A percentile compares a stretch with the other conserved stretches of the same genome.
Conservation (phyloP, 768 basidiomycete genomes). For the Phaeotremella skinneri region DNA sequence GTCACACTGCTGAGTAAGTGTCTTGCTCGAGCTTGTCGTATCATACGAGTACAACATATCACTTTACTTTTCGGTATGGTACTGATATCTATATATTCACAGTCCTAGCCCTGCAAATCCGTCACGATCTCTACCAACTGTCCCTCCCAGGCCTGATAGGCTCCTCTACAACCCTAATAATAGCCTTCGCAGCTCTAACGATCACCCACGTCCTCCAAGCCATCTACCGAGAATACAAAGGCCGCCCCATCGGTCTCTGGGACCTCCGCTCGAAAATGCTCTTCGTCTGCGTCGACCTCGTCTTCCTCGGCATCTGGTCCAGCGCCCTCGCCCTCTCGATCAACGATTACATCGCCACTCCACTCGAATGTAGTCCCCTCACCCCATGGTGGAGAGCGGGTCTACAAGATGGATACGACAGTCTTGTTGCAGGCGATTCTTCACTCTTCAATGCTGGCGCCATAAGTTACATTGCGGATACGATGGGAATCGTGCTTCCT, state of each 20-base stretch:
- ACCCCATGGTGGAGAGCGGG: constrained; percentile 45
- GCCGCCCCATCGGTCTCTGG: constrained; percentile 52
- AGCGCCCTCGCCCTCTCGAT: constrained; percentile 39
- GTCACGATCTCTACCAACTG: constrained; percentile 24
- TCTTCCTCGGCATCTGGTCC: constrained; percentile 50
- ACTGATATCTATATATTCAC: neutral
- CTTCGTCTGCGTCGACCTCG: constrained; percentile 50
- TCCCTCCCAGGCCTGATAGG: constrained; percentile 43
- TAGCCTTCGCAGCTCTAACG: constrained; percentile 43
- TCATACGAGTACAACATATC: neutral
- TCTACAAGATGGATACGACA: constrained; percentile 20
- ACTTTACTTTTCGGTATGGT: neutral
- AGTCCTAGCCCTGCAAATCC: constrained; percentile 35
- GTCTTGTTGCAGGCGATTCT: constrained; percentile 22
- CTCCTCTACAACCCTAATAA: constrained; percentile 45
- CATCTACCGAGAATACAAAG: constrained; percentile 50
- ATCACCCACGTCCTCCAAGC: constrained; percentile 44
- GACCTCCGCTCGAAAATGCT: constrained; percentile 50
- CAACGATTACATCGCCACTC: constrained; percentile 49
- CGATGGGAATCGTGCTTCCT: constrained; percentile 37
- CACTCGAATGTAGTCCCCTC: constrained; percentile 41
- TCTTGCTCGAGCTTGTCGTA: too few species aligned
- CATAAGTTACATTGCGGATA: constrained; percentile 1
- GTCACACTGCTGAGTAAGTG: constrained; percentile 33
- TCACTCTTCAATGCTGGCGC: neutral